Percentiles rank a stretch among this genome's conserved stretches.
phyloP scores from a whole-genome alignment of 768 basidiomycete genomes.

The Cystofilobasidium bisporidii region DNA sequence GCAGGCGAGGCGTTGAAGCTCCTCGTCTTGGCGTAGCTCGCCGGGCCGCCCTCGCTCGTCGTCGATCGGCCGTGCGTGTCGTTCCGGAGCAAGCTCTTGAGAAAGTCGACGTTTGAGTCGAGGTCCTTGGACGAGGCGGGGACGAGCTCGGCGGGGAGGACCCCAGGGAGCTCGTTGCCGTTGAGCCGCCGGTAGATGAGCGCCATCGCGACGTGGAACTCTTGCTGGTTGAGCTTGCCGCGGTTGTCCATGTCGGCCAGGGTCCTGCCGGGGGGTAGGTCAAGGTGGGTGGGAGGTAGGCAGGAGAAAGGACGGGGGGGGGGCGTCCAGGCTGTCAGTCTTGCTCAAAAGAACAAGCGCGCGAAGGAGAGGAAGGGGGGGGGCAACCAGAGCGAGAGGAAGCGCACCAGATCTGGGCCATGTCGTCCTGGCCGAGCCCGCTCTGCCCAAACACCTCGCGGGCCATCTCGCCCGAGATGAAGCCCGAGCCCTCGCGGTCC shows the following conservation, averaged over 20 bases:
- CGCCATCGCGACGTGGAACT: constrained; percentile 98
- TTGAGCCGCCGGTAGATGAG: constrained; percentile 88
- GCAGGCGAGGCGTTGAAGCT: constrained; percentile 23
- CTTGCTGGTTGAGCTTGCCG: constrained; percentile 86
- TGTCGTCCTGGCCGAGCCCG: constrained; percentile 75
- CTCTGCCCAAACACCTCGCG: constrained; percentile 90
- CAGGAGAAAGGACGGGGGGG: too few relatives aligned
- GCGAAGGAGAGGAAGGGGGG: too few relatives aligned
- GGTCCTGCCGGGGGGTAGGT: too few relatives aligned
- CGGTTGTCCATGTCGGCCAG: constrained; percentile 87
- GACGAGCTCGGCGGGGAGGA: constrained; percentile 76
- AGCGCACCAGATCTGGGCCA: constrained; percentile 88
- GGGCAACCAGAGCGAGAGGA: background rate
- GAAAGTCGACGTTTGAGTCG: constrained; percentile 74
- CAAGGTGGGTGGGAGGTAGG: background rate
- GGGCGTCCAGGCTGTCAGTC: constrained; percentile 13
- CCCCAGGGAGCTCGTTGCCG: constrained; percentile 78
- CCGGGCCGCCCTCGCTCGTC: constrained; percentile 27
- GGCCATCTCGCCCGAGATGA: constrained; percentile 74
- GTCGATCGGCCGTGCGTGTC: constrained; percentile 57
- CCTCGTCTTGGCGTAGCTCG: constrained; percentile 22
- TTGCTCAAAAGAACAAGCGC: too few relatives aligned
- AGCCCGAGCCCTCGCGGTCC: constrained; percentile 71
- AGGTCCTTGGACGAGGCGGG: constrained; percentile 87
- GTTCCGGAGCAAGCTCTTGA: constrained; percentile 77